phyloP scores from a whole-genome alignment of 805 yeast genomes.

The Wickerhamiella sorbophila region DNA sequence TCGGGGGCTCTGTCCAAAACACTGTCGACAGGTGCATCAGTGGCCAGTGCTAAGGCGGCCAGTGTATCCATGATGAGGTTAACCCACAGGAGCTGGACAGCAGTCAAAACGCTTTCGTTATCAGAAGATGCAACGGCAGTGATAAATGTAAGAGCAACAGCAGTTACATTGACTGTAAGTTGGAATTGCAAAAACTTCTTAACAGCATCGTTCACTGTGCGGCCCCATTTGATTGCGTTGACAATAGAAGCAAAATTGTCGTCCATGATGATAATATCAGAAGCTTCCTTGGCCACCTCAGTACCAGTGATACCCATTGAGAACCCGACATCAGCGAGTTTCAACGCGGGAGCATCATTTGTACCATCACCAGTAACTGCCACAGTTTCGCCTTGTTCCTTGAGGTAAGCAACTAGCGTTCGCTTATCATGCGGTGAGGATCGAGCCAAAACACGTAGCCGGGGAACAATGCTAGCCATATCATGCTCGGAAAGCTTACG shows the following conservation, averaged over 20 bases:
- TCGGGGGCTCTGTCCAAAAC: slow-evolving; percentile 72
- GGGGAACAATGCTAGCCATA: slow-evolving; percentile 50
- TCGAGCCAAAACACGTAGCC: slow-evolving; percentile 74
- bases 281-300: slow-evolving; percentile 97
- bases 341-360: slow-evolving; percentile 95
- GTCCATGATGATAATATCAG: slow-evolving; percentile 81
- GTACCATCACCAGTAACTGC: slow-evolving; percentile 99
- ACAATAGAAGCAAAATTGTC: slow-evolving; percentile 92
- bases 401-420: slow-evolving; percentile 66
- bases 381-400: slow-evolving; percentile 76
- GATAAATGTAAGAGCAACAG: slow-evolving; percentile 86
- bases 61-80: slow-evolving; percentile 96
- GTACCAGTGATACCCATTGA: slow-evolving; percentile 99
- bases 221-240: slow-evolving; percentile 96
- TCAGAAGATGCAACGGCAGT: slow-evolving; percentile 76
- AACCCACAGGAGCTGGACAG: slow-evolving; percentile 95
- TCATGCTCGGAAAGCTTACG: slow-evolving; percentile 48
- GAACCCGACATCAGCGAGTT: slow-evolving; percentile 94
- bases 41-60: slow-evolving; percentile 94
- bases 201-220: slow-evolving; percentile 89
- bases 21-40: slow-evolving; percentile 85
- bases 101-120: slow-evolving; percentile 80
- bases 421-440: slow-evolving; percentile 94
- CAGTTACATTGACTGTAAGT: slow-evolving; percentile 89
- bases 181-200: slow-evolving; percentile 94